Evolutionary conservation across 352 stramenopile genomes (phyloP), one percentile per base, ranked within the genome.

Genomic region (Phytophthora fragariae): DNA sequence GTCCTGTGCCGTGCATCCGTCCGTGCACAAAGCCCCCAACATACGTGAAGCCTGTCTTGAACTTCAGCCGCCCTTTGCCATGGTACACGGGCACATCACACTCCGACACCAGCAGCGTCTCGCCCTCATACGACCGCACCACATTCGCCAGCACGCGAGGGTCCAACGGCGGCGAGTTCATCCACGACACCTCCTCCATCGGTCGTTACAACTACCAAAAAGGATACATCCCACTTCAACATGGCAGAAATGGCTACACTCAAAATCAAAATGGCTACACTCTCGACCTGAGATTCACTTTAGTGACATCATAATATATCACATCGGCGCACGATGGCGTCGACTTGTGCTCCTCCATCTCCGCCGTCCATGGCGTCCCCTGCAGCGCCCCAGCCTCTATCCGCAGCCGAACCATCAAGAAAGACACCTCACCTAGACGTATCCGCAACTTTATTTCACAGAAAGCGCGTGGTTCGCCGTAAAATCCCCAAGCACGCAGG

Each of bases 11-110:
- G 58, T 98, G 89, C 79, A 95, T 91, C 14, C 87, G 80, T 3
- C 92, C 89, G 41, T 81, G 65, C 9, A 73, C 29, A 67, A 96
- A 97, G 24, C 65, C 63, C 0, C 92, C 92, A 12, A 65, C 60
- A 75, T 96, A 98, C 35, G 72, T 76, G 66, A 91, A 90, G 5
- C 86, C 86, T 21, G 86, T 84, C 41, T 83, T 77, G 68, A 95
- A 95, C 9, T 71, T 74, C 11, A 88, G 73, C 12, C 56, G 58
- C 6, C 84, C 88, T 6, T 88, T 79, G 31, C 87, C 86, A 44
- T 94, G 88, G 46, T 85, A 92, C 47, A 92, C 82, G 5, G 80
- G 80, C 27, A 72, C 65, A 65, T 85, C 82, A 17, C 82, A 90
- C n/a, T 80, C 76, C 14, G 70, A 50, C 21, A 86, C 63, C 37